Evolutionary conservation across 2,329 filamentous ascomycete genomes (phyloP).

Genomic region (Simplicillium sp.): DNA sequence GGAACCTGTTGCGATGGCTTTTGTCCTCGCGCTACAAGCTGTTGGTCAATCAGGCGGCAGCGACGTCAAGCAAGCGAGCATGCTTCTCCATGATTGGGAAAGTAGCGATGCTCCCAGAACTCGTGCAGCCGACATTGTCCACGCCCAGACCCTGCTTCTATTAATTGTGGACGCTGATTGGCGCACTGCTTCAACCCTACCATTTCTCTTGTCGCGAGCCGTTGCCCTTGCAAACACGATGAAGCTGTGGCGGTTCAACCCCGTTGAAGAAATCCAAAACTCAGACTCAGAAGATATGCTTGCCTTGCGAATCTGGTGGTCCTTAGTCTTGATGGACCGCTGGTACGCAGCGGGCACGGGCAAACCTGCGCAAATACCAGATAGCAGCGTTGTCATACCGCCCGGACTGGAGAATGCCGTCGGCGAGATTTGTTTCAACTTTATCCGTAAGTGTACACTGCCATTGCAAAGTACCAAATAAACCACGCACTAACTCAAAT

Average conservation of each 20-base stretch:
- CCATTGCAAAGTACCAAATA: not conserved
- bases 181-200: conserved; percentile 34
- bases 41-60: conserved; percentile 32
- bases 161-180: conserved; percentile 56
- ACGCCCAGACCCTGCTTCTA: conserved; percentile 58
- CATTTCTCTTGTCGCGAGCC: conserved; percentile 51
- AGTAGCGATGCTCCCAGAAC: conserved; percentile 26
- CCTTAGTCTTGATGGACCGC: conserved; percentile 59
- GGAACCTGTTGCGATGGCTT: conserved; percentile 49
- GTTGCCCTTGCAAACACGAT: conserved; percentile 57
- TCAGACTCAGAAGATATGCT: conserved; percentile 53
- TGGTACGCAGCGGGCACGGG: conserved; percentile 64
- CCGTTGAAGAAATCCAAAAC: conserved; percentile 39
- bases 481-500: not conserved
- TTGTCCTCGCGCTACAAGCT: conserved; percentile 52
- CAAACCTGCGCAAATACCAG: conserved; percentile 51
- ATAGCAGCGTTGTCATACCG: conserved; percentile 49
- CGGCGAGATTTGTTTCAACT: conserved; percentile 53
- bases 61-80: conserved; percentile 34
- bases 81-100: conserved; percentile 44
- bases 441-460: conserved; percentile 46
- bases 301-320: conserved; percentile 60
- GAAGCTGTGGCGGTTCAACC: conserved; percentile 39
- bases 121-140: conserved; percentile 39
- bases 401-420: conserved; percentile 50